Base-by-base conservation (phyloP, 2,329 filamentous ascomycete genomes). In the Westerdykella sp. region DNA sequence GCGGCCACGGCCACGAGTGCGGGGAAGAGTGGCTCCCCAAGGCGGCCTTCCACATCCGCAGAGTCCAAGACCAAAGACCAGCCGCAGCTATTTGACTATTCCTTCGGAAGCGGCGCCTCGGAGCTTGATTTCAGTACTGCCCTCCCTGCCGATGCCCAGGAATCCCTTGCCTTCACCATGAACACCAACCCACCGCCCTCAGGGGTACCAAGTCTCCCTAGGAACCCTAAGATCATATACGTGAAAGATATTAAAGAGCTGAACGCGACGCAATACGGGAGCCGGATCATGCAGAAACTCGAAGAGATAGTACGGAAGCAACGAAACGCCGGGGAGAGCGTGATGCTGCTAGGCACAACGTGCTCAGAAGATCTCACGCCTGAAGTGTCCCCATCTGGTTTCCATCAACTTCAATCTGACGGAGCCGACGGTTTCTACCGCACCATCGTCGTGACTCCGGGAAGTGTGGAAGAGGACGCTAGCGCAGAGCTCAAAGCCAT, bases 221-320 rank as follows among this genome's bases (percentile, higher is more conserved):
- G 60, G 56, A 60, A 73, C 39, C 74, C 74, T 18, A 74, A 89
- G 6, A 82, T 97, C 45, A 73, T 94, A 32, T 87, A 87, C 54
- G 70, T 95, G 11, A 80, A 85, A 60, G 87, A 97, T 62, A 85
- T 88, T 57, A 81, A 85, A 41, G 87, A 94, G 50, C 73, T 98
- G 7, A 80, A 77, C 54, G 77, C 78, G 58, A 83, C 85, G 1
- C 65, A 77, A 5, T 81, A 87, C 45, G 87, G 88, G 10, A 74
- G 78, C 2, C 75, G 78, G 16, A 77, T 97, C 25, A 69, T 96
- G 6, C 71, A 74, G 34, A 80, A 83, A 45, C 69, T 98, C 11
- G 81, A 86, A 41, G 76, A 79, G 38, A 73, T 85, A 6, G 79
- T 95, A 21, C 83, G 90, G 55, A 77, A 79, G 46, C 76, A 83